Base-by-base conservation (phyloP, 192 early-diverging fungal genomes). In the Coemansia sp. region DNA sequence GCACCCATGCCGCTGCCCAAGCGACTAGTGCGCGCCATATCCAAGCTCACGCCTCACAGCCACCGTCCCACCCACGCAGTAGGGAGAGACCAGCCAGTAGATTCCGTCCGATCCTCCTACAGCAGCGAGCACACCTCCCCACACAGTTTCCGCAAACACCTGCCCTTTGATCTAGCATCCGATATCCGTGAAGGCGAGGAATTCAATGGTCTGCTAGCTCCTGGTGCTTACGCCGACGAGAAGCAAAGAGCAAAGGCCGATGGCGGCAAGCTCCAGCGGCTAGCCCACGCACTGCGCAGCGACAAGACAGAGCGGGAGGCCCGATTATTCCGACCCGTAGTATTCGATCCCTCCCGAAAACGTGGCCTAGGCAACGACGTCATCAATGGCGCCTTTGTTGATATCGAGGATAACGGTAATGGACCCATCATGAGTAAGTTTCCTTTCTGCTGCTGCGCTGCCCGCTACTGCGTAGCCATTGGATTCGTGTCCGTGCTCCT, bases 201-300 rank as follows among this genome's bases (percentile, higher is more conserved):
- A 5, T 70, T 65, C 62, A 79, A 79, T 48, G 77, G 77, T 0
- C 59, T 79, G 57, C 31, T 79, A 26, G 77, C 77, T 14, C 71
- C 67, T 1, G 77, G 77, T n/a, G 77, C 77, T 3, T 48, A 64
- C 7, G 77, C 37, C 51, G 77, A 79, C 37, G 71, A 73, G 16
- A 69, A 70, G 38, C 71, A 79, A 57, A 69, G 62, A 3, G 71
- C 71, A 9, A 40, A 63, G 1, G 71, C 77, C 14, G 77, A 74
- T 34, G 76, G 76, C 53, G 59, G 57, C 55, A 66, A 23, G 45
- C 39, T 73, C 23, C 71, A 56, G 24, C 46, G 63, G 6, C 36
- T 74, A 0, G 18, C 66, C 1, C 36, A 37, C 8, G 23, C 50
- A 3, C n/a, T 61, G 20, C 57, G 60, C 53, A 48, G 71, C 13